Base-by-base conservation (phyloP, 148 eudicot species). In the Dianthus caryophyllus region DNA sequence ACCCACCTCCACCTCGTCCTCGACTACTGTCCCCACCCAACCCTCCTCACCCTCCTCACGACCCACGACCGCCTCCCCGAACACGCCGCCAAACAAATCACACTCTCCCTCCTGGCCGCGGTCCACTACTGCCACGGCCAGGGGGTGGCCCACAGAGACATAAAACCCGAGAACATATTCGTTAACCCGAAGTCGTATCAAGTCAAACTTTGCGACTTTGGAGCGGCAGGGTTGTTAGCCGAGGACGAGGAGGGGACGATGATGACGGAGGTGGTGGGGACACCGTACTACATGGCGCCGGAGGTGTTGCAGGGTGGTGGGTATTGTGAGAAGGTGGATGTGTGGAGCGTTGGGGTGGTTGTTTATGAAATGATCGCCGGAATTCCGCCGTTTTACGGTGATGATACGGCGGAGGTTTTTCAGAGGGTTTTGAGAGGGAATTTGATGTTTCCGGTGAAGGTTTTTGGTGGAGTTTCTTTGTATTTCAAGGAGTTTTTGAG, bases 211-310 rank as follows among this genome's bases (percentile, higher is more conserved):
- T 87, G 87, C 2, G 95, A 88, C 61, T 88, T 88, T 26, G 96
- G 96, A 20, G 82, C 96, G 0, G 86, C 85, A 0, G 90, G 79
- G 77, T 78, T 65, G n/a, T n/a, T n/a, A n/a, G n/a, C n/a, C n/a
- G n/a, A n/a, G 26, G 41, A 77, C 3, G 55, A 30, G 68, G 41
- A 0, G 73, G 74, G 0, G 64, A 55, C 12, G 64, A 26, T 12
- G 62, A 76, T 88, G 89, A 64, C 44, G 9, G 95, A 87, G 2
- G 66, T 88, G 13, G 95, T 88, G 1, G 95, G 95, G 15, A 80
- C 95, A 1, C 90, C 90, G 43, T 84, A 84, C 47, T 88, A 88
- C 53, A 81, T 88, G 48, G 96, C 96, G 4, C 96, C 90, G 21
- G 88, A 88, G 80, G 82, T 88, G 9, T 51, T 88, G 25, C 72